A percentile compares a stretch with the other conserved stretches of the same genome.
These are phyloP conservation scores for Orobanche coerulescens DNA, from an alignment of 257 asterid species.

Conservation along the genomic window DNA sequence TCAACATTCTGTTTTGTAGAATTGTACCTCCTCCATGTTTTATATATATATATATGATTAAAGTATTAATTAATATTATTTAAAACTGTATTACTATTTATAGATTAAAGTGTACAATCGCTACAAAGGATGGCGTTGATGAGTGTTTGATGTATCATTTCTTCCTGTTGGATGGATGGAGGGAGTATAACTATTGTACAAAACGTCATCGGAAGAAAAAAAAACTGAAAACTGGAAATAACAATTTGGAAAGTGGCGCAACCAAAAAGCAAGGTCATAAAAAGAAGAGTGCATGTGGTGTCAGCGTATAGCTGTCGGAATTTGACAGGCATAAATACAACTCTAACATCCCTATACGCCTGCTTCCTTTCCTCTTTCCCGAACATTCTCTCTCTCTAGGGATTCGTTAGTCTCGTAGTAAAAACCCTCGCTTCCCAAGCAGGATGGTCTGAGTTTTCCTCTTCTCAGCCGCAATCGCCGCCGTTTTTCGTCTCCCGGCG, in stretches of 20 bases:
- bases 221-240: constrained; percentile 16
- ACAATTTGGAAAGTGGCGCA: constrained; percentile 26
- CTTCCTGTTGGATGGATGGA: no score
- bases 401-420: constrained; percentile 16
- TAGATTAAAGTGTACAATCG: no score
- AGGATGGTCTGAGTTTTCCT: constrained; percentile 22
- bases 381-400: constrained; percentile 34
- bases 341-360: constrained; percentile 21
- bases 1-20: no score
- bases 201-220: no score
- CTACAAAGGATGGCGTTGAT: no score
- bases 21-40: no score
- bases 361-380: constrained; percentile 34
- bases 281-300: constrained; percentile 32
- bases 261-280: constrained; percentile 29
- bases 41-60: no score
- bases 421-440: constrained; percentile 18
- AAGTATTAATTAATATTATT: no score
- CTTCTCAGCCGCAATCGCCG: constrained; percentile 24
- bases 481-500: constrained; percentile 10
- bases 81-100: no score
- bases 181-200: no score
- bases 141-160: no score
- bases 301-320: constrained; percentile 36
- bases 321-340: constrained; percentile 21